Conservation (phyloP, 148 eudicot genomes). For the Rhododendron griersonianum region DNA sequence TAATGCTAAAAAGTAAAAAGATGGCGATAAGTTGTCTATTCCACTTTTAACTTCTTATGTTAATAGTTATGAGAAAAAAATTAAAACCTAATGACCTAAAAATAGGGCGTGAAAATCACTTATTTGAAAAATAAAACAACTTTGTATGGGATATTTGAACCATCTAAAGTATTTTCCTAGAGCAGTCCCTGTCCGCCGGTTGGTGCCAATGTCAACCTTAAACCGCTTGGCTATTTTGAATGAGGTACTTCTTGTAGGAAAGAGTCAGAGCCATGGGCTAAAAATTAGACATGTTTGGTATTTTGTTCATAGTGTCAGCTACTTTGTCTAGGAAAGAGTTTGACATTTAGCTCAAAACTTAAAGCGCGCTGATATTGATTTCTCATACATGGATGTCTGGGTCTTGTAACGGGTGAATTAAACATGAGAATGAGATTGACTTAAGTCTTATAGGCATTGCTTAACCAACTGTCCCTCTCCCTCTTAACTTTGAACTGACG, state of each 20-base stretch:
- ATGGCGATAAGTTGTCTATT: background rate
- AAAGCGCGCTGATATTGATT: background rate
- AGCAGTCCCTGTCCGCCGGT: background rate
- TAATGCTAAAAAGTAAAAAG: background rate
- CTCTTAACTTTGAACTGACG: background rate
- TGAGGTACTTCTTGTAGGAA: background rate
- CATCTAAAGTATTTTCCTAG: background rate
- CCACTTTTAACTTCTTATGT: background rate
- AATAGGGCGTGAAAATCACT: background rate
- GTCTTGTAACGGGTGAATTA: background rate
- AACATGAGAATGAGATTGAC: background rate
- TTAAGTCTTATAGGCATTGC: background rate
- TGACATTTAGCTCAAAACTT: background rate
- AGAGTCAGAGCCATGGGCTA: background rate
- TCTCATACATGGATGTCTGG: background rate
- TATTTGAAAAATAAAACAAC: background rate
- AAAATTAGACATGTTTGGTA: background rate
- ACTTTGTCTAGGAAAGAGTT: background rate
- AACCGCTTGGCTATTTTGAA: background rate
- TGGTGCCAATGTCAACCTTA: background rate
- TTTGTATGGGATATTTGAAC: background rate
- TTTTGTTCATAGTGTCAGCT: background rate
- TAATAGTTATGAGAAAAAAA: background rate
- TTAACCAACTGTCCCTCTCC: background rate
- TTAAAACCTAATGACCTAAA: background rate